Base-by-base conservation (phyloP, 495 filamentous ascomycete genomes). In the Extremus antarcticus region DNA sequence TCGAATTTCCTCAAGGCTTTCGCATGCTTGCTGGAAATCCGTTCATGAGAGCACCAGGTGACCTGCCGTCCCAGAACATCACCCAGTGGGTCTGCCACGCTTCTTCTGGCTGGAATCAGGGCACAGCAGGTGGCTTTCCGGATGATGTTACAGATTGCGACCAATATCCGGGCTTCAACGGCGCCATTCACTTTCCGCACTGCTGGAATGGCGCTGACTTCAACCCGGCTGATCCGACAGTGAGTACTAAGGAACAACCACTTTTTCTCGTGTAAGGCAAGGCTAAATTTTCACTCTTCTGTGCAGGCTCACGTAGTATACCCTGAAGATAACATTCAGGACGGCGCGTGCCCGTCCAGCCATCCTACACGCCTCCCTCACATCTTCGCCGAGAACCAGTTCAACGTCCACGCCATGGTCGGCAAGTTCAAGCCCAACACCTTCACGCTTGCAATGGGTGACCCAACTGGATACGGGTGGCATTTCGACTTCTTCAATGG, bases 401-500 rank as follows among this genome's bases (percentile, higher is more conserved):
- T 56, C 43, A 22, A 56, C 41, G 45, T 56, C 1, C 19, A 41
- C 32, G 11, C 15, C 15, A 32, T 56, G 1, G 45, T 16, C 9
- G 53, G 25, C 21, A 23, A 49, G 10, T 16, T 48, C 25, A 50
- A 56, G 43, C 10, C 45, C 16, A 29, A 56, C 20, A 21, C 53
- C 9, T 56, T 50, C 24, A 29, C 35, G 11, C 25, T 56, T 16
- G 23, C 53, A 17, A 32, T 39, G 47, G 53, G 53, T 19, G 53
- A 56, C 38, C 15, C 16, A 0, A 50, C 53, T n/a, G 53, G 53
- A 3, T 56, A 39, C 20, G 53, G 53, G 2, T 56, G 43, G 45
- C 53, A 56, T 32, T 35, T n/a, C 29, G 53, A 56, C 46, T 56
- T 56, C 47, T 56, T 56, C 47, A 50, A 49, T 15, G 53, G 53